A percentile compares a stretch with the other conserved stretches of the same genome.
Conservation (phyloP, 805 yeast species). For the Cyberlindnera samutprakarnensis region DNA sequence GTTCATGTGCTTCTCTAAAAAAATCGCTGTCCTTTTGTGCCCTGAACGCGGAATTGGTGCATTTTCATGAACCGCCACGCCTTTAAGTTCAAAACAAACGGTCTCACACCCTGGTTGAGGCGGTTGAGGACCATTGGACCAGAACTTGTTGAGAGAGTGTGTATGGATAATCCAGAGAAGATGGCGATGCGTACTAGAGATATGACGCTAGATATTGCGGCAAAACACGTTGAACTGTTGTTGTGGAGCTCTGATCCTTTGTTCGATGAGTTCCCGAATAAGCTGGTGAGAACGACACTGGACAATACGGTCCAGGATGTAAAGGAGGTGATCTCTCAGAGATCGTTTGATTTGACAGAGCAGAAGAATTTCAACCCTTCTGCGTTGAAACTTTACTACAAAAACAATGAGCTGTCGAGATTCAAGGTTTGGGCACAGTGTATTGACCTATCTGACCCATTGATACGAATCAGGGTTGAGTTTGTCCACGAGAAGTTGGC, state of each 20-base stretch:
- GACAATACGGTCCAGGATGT: constrained; percentile 21
- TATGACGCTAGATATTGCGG: constrained; percentile 12
- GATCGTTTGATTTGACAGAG: constrained; percentile 12
- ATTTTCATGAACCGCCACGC: too few relatives aligned
- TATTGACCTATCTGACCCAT: constrained; percentile 6
- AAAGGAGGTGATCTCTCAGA: constrained; percentile 15
- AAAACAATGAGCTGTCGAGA: constrained; percentile 8
- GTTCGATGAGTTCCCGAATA: constrained; percentile 12
- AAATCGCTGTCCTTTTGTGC: too few relatives aligned
- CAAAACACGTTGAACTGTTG: constrained; percentile 6
- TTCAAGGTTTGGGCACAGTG: constrained; percentile 13
- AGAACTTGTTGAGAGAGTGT: too few relatives aligned
- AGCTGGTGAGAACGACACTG: constrained; percentile 15
- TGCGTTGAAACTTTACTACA: constrained; percentile 8
- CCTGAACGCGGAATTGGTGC: too few relatives aligned
- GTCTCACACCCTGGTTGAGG: too few relatives aligned
- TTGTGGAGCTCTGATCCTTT: constrained; percentile 17
- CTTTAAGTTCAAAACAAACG: too few relatives aligned
- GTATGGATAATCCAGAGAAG: too few relatives aligned
- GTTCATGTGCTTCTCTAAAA: too few relatives aligned
- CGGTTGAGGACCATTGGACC: too few relatives aligned
- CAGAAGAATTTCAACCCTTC: constrained; percentile 10
- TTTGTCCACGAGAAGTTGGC: constrained; percentile 9
- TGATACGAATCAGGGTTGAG: constrained; percentile 16
- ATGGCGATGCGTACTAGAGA: constrained; percentile 9